These are phyloP conservation scores for Galium porrigens DNA, from an alignment of 305 asterid species.

Conservation along the genomic window DNA sequence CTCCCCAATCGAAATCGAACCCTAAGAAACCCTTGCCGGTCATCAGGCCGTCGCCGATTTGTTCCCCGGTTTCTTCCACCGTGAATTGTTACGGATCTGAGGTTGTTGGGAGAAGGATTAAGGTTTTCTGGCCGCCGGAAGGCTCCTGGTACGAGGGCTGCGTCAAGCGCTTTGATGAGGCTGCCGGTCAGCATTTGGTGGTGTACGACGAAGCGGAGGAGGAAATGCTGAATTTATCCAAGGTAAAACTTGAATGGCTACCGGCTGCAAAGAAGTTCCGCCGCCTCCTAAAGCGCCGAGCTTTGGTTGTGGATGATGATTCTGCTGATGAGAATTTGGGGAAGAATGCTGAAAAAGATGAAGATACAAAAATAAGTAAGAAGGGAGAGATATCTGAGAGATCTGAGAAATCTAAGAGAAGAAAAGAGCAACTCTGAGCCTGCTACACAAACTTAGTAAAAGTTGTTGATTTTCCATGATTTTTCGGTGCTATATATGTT, in stretches of 20 bases:
- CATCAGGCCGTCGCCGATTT: slow-evolving; percentile 14
- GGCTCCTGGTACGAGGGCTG: slow-evolving; percentile 65
- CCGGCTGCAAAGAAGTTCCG: slow-evolving; percentile 36
- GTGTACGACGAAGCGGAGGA: slow-evolving; percentile 74
- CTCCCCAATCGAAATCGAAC: slow-evolving; percentile 28
- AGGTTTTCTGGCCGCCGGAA: slow-evolving; percentile 72
- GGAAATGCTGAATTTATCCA: slow-evolving; percentile 41
- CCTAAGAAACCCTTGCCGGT: too few species aligned
- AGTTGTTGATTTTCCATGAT: too few species aligned
- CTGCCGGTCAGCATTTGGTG: slow-evolving; percentile 70
- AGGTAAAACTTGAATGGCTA: slow-evolving; percentile 57
- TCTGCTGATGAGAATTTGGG: slow-evolving; percentile 67
- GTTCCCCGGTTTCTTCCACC: slow-evolving; percentile 21
- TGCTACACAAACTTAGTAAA: too few species aligned
- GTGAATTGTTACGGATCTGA: slow-evolving; percentile 34
- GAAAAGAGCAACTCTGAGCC: slow-evolving; percentile 20
- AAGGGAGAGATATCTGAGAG: slow-evolving; percentile 35
- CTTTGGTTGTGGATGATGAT: slow-evolving; percentile 32
- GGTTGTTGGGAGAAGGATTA: slow-evolving; percentile 47
- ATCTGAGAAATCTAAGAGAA: slow-evolving; percentile 32
- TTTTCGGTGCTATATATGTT: too few species aligned
- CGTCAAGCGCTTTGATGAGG: slow-evolving; percentile 47
- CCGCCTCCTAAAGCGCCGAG: slow-evolving; percentile 31
- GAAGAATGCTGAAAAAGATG: slow-evolving; percentile 30
- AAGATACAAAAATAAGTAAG: slow-evolving; percentile 19